Evolutionary conservation across 192 early-diverging fungal genomes (phyloP).

Genomic region (Backusella tuberculispora): DNA sequence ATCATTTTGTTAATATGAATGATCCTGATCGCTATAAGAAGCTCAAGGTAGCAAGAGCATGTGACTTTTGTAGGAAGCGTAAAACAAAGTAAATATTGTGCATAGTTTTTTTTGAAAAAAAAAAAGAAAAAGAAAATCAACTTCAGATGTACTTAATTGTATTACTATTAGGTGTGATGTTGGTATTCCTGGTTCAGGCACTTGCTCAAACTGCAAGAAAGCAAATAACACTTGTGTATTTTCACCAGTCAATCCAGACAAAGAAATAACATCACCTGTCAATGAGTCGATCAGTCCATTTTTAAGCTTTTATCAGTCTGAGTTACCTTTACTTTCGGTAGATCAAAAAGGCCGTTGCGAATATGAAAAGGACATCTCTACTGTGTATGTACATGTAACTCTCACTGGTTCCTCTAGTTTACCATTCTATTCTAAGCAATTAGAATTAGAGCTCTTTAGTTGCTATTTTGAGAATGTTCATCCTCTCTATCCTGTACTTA

Average conservation of each 20-base stretch:
- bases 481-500: slow-evolving; percentile 9
- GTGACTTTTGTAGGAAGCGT: slow-evolving; percentile 36
- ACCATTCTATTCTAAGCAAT: slow-evolving; percentile 12
- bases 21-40: slow-evolving; percentile 40
- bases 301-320: not conserved
- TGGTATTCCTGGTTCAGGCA: slow-evolving; percentile 31
- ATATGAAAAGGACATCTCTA: slow-evolving; percentile 6
- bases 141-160: not conserved
- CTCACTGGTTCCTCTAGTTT: not conserved
- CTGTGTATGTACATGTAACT: not conserved
- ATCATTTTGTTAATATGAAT: slow-evolving; percentile 40
- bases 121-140: not conserved
- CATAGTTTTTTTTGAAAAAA: not conserved
- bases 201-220: slow-evolving; percentile 27
- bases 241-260: slow-evolving; percentile 4
- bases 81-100: slow-evolving; percentile 37
- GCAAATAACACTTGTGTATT: slow-evolving; percentile 19
- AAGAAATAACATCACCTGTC: not conserved
- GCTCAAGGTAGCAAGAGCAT: slow-evolving; percentile 35
- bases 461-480: slow-evolving; percentile 19
- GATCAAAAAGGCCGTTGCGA: slow-evolving; percentile 1
- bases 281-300: not conserved
- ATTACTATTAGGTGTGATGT: slow-evolving; percentile 25
- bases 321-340: not conserved
- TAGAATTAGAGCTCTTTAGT: slow-evolving; percentile 5